Conservation (phyloP, 75 land plant genomes). For the Larix kaempferi region DNA sequence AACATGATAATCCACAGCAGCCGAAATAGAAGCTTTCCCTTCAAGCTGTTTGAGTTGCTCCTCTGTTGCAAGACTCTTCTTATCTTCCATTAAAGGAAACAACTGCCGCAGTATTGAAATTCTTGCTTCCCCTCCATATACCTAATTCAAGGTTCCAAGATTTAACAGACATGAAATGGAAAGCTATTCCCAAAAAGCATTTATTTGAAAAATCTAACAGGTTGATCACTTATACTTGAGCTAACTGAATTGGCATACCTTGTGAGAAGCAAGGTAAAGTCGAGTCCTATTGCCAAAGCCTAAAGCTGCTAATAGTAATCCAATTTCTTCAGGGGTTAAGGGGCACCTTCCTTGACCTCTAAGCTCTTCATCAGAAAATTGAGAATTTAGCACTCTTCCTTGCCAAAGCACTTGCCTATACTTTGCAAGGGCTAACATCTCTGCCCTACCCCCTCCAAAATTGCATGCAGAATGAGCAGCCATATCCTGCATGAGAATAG, state of each 20-base stretch:
- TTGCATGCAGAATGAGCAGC: constrained; percentile 98
- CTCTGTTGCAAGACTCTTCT: constrained; percentile 61
- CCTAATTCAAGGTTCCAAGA: constrained; percentile 32
- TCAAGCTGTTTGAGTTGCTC: constrained; percentile 53
- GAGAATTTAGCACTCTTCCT: constrained; percentile 86
- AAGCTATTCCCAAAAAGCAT: not conserved
- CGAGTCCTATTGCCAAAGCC: constrained; percentile 78
- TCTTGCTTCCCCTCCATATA: constrained; percentile 92
- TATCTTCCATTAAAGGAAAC: constrained; percentile 82
- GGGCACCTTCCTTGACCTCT: constrained; percentile 84
- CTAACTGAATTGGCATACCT: constrained; percentile 34
- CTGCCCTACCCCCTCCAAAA: constrained; percentile 97
- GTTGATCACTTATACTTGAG: not conserved
- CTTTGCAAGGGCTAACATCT: constrained; percentile 78
- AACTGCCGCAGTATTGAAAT: constrained; percentile 57
- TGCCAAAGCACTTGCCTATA: constrained; percentile 89
- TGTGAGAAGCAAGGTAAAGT: constrained; percentile 91
- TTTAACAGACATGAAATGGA: not conserved
- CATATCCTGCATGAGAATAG: constrained; percentile 64
- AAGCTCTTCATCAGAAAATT: constrained; percentile 68
- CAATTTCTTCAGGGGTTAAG: constrained; percentile 92
- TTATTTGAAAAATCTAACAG: not conserved
- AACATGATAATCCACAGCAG: constrained; percentile 89
- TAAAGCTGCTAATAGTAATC: constrained; percentile 77
- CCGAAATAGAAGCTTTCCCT: constrained; percentile 78